Conservation (phyloP, 1,139 yeast species). For the Tardiomyces blankii region DNA sequence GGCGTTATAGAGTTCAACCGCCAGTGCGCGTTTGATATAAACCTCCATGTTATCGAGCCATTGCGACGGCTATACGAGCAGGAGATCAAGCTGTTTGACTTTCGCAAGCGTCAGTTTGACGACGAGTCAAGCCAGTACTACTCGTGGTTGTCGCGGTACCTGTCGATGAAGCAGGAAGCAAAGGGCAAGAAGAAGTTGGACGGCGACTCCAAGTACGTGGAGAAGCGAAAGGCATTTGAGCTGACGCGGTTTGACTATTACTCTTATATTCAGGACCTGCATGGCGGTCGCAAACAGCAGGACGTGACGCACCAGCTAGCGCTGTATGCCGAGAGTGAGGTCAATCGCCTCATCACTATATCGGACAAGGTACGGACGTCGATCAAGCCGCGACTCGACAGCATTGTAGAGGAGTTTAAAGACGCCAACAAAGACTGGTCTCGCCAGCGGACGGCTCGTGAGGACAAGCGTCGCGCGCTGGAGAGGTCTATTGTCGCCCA, state of each 20-base stretch:
- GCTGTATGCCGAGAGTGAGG: constrained; percentile 26
- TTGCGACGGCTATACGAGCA: constrained; percentile 30
- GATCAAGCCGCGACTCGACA: constrained; percentile 22
- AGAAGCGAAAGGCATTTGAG: constrained; percentile 53
- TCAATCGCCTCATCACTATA: constrained; percentile 16
- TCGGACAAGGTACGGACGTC: constrained; percentile 16
- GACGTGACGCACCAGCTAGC: constrained; percentile 29
- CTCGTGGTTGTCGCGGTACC: constrained; percentile 58
- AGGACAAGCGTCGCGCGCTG: constrained; percentile 27
- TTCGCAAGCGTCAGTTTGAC: constrained; percentile 48
- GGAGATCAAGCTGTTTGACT: constrained; percentile 31
- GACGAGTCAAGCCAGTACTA: constrained; percentile 65
- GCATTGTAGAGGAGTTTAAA: constrained; percentile 23
- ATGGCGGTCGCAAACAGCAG: constrained; percentile 39
- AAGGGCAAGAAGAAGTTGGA: constrained; percentile 27
- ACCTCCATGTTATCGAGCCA: constrained; percentile 28
- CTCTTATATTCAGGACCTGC: constrained; percentile 47
- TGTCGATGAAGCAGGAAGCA: constrained; percentile 48
- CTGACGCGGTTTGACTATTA: constrained; percentile 62
- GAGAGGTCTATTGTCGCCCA: constrained; percentile 14
- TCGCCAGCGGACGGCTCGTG: constrained; percentile 30
- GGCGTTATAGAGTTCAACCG: constrained; percentile 13
- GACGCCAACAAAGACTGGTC: constrained; percentile 30
- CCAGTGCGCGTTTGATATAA: constrained; percentile 10
- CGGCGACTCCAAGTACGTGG: constrained; percentile 50